A percentile compares a stretch with the other conserved stretches of the same genome.
Conservation (phyloP, 2,329 filamentous ascomycete genomes). For the Davidsoniella neocaledoniae region DNA sequence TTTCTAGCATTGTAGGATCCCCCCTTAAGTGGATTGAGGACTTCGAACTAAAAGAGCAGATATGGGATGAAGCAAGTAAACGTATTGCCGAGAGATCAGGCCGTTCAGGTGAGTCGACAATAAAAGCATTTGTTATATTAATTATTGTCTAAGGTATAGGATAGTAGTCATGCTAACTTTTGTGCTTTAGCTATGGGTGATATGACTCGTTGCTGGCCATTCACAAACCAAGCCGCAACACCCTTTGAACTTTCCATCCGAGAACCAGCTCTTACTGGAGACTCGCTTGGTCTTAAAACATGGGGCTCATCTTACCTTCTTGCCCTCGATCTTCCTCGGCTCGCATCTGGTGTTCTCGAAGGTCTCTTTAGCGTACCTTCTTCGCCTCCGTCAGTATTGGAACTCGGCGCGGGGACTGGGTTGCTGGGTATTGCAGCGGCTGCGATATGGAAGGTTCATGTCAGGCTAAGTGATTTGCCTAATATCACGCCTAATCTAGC, state of each 20-base stretch:
- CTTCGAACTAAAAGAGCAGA: slow-evolving; percentile 45
- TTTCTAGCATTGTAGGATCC: slow-evolving; percentile 52
- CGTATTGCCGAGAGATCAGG: slow-evolving; percentile 77
- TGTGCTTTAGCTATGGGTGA: slow-evolving; percentile 35
- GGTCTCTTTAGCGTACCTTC: slow-evolving; percentile 26
- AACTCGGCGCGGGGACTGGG: slow-evolving; percentile 80
- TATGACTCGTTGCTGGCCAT: slow-evolving; percentile 37
- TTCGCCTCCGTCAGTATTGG: slow-evolving; percentile 35
- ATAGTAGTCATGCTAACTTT: neutral
- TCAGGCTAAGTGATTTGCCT: slow-evolving; percentile 68
- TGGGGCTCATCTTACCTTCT: slow-evolving; percentile 87
- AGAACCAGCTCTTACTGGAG: slow-evolving; percentile 75
- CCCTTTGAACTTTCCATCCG: slow-evolving; percentile 53
- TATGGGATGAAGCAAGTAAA: slow-evolving; percentile 67
- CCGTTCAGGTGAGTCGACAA: slow-evolving; percentile 37
- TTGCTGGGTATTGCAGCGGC: slow-evolving; percentile 79
- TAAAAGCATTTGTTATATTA: neutral
- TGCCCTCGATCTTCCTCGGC: slow-evolving; percentile 47
- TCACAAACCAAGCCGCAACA: slow-evolving; percentile 17
- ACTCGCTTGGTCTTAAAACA: slow-evolving; percentile 73
- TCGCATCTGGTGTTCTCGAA: slow-evolving; percentile 28
- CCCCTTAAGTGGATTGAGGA: slow-evolving; percentile 50
- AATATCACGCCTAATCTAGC: slow-evolving; percentile 67
- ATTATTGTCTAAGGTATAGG: neutral
- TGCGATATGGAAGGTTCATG: slow-evolving; percentile 45